phyloP scores from a whole-genome alignment of 1,284 basidiomycete genomes.

The Papiliotrema flavescens region DNA sequence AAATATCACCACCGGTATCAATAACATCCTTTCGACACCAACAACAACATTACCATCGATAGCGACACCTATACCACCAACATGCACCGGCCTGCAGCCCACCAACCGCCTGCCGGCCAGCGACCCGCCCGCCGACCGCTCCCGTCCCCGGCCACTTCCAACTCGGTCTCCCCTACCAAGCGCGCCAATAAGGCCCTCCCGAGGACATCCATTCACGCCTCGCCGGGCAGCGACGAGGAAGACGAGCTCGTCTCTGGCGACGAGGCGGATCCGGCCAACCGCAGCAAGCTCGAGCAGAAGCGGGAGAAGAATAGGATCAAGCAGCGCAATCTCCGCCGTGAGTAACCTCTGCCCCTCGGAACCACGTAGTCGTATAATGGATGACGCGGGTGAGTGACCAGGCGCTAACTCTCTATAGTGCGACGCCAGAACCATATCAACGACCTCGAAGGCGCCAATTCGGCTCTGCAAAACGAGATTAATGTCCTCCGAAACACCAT shows the following conservation, averaged over 20 bases:
- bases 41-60: background rate
- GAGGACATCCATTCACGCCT: background rate
- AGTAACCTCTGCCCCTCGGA: constrained; percentile 6
- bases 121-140: background rate
- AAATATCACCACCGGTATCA: too few species aligned
- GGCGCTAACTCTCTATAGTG: constrained; percentile 17
- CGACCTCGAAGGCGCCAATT: constrained; percentile 29
- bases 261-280: constrained; percentile 49
- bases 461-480: constrained; percentile 14
- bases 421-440: constrained; percentile 41
- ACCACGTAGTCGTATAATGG: too few species aligned
- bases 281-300: constrained; percentile 20
- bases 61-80: background rate
- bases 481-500: constrained; percentile 6
- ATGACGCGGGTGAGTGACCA: background rate
- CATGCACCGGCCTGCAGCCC: background rate
- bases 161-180: background rate
- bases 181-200: background rate
- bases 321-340: constrained; percentile 36
- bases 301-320: constrained; percentile 40
- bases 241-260: constrained; percentile 4
- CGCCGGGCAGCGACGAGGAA: background rate
- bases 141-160: background rate
- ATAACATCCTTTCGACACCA: too few species aligned
- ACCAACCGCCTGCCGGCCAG: background rate